A percentile compares a stretch with the other conserved stretches of the same genome.
These are phyloP conservation scores for Candida sanyaensis DNA, from an alignment of 1,139 yeast species.

Conservation along the genomic window DNA sequence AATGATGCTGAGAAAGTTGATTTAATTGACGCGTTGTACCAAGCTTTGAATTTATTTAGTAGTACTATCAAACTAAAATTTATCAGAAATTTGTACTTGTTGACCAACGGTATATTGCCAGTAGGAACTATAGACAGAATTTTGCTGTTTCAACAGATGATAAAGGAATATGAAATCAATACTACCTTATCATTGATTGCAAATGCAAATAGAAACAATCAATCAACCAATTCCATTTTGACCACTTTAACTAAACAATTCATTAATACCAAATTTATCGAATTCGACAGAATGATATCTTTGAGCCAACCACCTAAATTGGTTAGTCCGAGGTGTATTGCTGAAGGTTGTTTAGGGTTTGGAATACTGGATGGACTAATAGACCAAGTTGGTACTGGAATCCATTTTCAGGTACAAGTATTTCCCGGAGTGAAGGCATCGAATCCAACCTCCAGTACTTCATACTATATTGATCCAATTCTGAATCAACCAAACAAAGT, in stretches of 20 bases:
- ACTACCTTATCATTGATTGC: constrained; percentile 34
- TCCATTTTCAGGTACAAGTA: constrained; percentile 54
- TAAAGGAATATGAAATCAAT: constrained; percentile 17
- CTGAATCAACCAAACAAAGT: constrained; percentile 14
- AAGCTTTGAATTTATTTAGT: constrained; percentile 32
- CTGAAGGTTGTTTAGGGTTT: constrained; percentile 39
- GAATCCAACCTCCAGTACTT: constrained; percentile 30
- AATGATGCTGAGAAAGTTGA: constrained; percentile 16
- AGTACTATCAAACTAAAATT: constrained; percentile 23
- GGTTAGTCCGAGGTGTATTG: constrained; percentile 38
- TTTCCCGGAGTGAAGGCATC: constrained; percentile 64
- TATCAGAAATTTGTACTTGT: constrained; percentile 43
- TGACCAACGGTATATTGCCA: constrained; percentile 36
- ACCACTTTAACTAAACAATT: constrained; percentile 15
- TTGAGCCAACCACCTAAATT: constrained; percentile 30
- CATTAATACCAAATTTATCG: constrained; percentile 3
- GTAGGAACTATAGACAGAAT: neutral
- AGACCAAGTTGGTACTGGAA: constrained; percentile 14
- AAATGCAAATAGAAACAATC: constrained; percentile 14
- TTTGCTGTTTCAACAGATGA: neutral
- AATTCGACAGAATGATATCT: constrained; percentile 16
- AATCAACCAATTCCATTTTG: constrained; percentile 18
- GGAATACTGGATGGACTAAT: constrained; percentile 24
- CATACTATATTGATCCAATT: constrained; percentile 24
- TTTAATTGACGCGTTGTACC: constrained; percentile 27